Conservation (phyloP, 148 eudicot genomes). For the Simmondsia chinensis region DNA sequence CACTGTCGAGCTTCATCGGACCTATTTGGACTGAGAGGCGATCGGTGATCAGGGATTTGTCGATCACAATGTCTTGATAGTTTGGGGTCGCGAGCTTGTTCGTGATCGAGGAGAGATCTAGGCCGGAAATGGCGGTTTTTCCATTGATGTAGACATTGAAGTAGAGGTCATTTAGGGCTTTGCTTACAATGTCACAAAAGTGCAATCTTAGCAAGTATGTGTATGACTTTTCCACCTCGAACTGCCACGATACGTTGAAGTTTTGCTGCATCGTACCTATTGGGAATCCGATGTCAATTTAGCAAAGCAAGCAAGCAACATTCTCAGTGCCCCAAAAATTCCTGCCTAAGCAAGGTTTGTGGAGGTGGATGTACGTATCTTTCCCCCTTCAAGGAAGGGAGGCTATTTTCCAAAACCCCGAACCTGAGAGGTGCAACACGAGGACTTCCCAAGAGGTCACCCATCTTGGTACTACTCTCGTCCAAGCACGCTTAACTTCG, state of each 20-base stretch:
- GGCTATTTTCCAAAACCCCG: too few relatives aligned
- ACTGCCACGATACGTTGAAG: slow-evolving; percentile 62
- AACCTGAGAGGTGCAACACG: too few relatives aligned
- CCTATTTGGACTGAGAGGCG: slow-evolving; percentile 50
- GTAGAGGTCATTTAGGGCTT: slow-evolving; percentile 49
- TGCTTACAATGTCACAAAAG: slow-evolving; percentile 73
- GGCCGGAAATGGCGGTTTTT: slow-evolving; percentile 42
- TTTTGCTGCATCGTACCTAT: slow-evolving; percentile 26
- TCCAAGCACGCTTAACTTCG: too few relatives aligned
- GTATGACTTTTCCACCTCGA: slow-evolving; percentile 34
- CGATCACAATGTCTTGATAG: slow-evolving; percentile 52
- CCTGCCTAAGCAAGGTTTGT: too few relatives aligned
- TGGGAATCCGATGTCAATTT: too few relatives aligned
- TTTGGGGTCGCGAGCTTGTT: slow-evolving; percentile 41
- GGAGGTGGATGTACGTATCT: too few relatives aligned
- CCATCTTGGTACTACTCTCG: too few relatives aligned
- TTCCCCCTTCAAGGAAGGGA: too few relatives aligned
- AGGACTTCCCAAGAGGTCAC: too few relatives aligned
- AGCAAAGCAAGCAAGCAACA: too few relatives aligned
- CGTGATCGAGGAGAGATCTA: slow-evolving; percentile 55
- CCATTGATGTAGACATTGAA: slow-evolving; percentile 62
- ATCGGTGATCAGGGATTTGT: slow-evolving; percentile 28
- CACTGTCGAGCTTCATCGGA: slow-evolving; percentile 31
- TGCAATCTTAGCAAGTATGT: slow-evolving; percentile 59
- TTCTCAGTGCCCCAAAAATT: too few relatives aligned